Percentiles rank a stretch among this genome's conserved stretches.
phyloP scores from a whole-genome alignment of 73 alveolate genomes.

The Tetrahymena thermophila region DNA sequence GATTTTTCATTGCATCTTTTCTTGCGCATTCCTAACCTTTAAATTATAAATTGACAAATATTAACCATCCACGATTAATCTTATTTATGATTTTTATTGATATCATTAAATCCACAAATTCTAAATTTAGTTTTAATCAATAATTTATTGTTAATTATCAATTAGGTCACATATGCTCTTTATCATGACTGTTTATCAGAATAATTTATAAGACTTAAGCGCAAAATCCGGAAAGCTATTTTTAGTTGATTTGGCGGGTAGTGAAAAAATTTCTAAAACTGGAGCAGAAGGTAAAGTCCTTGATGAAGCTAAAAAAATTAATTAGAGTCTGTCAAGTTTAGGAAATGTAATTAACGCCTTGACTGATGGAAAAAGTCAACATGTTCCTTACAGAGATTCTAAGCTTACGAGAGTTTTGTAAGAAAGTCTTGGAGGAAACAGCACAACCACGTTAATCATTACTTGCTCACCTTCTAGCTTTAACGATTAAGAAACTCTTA shows the following conservation, averaged over 20 bases:
- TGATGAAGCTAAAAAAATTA: constrained; percentile 83
- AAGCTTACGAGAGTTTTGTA: constrained; percentile 91
- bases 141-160: background rate
- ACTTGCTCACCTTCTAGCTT: constrained; percentile 67
- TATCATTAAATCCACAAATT: background rate
- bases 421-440: constrained; percentile 93
- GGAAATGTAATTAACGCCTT: constrained; percentile 49
- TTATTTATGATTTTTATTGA: background rate
- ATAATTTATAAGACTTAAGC: constrained; percentile 26
- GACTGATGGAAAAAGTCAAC: constrained; percentile 33
- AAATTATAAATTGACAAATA: background rate
- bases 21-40: background rate
- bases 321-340: constrained; percentile 68
- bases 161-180: background rate
- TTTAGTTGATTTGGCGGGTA: constrained; percentile 91
- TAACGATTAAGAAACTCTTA: constrained; percentile 84
- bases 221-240: constrained; percentile 61
- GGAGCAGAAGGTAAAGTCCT: constrained; percentile 83
- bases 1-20: background rate
- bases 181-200: constrained; percentile 19
- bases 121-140: background rate
- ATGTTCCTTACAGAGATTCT: constrained; percentile 83
- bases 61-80: background rate
- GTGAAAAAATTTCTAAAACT: constrained; percentile 83
- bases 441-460: constrained; percentile 86